Evolutionary conservation across 441 rosid species (phyloP).

Genomic region (Oxalis stricta): DNA sequence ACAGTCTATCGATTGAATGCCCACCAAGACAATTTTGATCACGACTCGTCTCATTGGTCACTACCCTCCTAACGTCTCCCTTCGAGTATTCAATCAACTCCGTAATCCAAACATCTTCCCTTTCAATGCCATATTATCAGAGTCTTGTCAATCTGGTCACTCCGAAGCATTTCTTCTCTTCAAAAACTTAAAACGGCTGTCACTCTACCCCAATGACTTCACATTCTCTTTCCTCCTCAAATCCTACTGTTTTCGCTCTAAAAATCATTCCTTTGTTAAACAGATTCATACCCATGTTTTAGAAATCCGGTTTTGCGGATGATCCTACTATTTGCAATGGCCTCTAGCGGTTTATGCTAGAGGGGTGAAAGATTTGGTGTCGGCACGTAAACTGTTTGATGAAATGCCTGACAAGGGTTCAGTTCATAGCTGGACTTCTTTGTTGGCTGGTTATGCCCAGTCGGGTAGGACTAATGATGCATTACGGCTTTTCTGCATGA

Average conservation of each 20-base stretch:
- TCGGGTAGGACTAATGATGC: slow-evolving; percentile 19
- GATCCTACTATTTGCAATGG: slow-evolving; percentile 21
- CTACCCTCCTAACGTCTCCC: slow-evolving; percentile 13
- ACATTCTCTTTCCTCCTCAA: slow-evolving; percentile 28
- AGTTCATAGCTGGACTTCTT: slow-evolving; percentile 21
- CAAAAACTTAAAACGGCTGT: slow-evolving; percentile 11
- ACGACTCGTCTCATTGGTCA: slow-evolving; percentile 35
- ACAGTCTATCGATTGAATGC: slow-evolving; percentile 12
- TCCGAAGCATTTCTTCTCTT: slow-evolving; percentile 13
- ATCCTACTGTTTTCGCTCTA: slow-evolving; percentile 18
- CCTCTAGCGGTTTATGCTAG: slow-evolving; percentile 16
- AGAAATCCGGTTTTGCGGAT: slow-evolving; percentile 16
- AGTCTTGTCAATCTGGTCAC: slow-evolving; percentile 17
- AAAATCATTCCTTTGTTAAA: slow-evolving; percentile 6
- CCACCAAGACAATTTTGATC: slow-evolving; percentile 23
- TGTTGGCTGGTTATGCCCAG: slow-evolving; percentile 23
- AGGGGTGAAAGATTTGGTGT: slow-evolving; percentile 11
- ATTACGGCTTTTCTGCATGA: slow-evolving; percentile 16
- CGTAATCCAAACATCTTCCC: slow-evolving; percentile 31
- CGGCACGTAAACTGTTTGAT: slow-evolving; percentile 29
- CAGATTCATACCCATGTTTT: slow-evolving; percentile 20
- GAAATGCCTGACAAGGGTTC: slow-evolving; percentile 21
- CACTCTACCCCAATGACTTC: slow-evolving; percentile 23
- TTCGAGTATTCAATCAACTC: slow-evolving; percentile 16
- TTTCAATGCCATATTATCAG: slow-evolving; percentile 32